A percentile compares a stretch with the other conserved stretches of the same genome.
Evolutionary conservation across 2,329 filamentous ascomycete species (phyloP).

Genomic region (Trichoderma cornu-damae): DNA sequence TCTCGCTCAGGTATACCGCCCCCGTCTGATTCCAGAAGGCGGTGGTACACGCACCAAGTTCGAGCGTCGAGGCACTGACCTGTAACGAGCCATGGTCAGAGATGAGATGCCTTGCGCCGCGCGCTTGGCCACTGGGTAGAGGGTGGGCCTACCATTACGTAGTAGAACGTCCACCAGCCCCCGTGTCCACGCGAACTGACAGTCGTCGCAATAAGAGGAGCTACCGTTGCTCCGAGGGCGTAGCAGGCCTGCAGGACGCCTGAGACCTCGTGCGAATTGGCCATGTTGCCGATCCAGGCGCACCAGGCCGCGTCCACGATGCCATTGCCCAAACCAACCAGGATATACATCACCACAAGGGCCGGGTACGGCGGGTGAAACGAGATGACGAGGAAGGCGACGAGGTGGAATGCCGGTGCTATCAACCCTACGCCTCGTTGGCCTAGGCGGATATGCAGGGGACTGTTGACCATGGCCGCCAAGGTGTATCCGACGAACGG

Average conservation of each 20-base stretch:
- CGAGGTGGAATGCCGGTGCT: constrained; percentile 53
- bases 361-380: constrained; percentile 64
- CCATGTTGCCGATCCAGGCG: constrained; percentile 51
- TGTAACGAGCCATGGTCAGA: constrained; percentile 39
- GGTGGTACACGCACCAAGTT: constrained; percentile 43
- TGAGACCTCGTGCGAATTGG: constrained; percentile 60
- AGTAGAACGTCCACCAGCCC: constrained; percentile 69
- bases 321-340: constrained; percentile 68
- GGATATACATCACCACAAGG: constrained; percentile 58
- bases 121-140: too few relatives aligned
- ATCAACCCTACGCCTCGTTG: constrained; percentile 57
- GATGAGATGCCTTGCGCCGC: too few relatives aligned
- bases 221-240: constrained; percentile 61
- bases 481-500: constrained; percentile 41
- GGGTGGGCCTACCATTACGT: constrained; percentile 56
- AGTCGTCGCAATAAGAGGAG: constrained; percentile 64
- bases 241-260: constrained; percentile 66
- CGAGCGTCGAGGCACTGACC: constrained; percentile 50
- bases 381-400: constrained; percentile 59
- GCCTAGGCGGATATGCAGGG: constrained; percentile 37
- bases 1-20: constrained; percentile 19
- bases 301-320: constrained; percentile 55
- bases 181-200: constrained; percentile 59
- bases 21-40: constrained; percentile 54
- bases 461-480: constrained; percentile 36